A percentile compares a stretch with the other conserved stretches of the same genome.
phyloP scores from a whole-genome alignment of 306 rosid genomes.

The Acacia confusa region DNA sequence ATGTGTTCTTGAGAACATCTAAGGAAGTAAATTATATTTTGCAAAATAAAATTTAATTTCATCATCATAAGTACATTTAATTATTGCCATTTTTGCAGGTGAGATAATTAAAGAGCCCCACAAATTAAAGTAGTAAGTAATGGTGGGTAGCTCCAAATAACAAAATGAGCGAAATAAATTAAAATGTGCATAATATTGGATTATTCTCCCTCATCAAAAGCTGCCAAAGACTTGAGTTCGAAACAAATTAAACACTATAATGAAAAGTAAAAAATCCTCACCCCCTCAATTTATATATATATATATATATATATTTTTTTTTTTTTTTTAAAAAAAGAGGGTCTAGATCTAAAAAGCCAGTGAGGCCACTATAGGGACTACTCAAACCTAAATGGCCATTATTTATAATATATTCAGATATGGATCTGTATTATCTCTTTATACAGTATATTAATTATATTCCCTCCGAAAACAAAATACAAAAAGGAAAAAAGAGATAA shows the following conservation, averaged over 20 bases:
- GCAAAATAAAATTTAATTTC: background rate
- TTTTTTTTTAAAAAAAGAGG: background rate
- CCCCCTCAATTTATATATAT: background rate
- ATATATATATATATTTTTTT: too few species aligned
- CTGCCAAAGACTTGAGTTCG: slow-evolving; percentile 38
- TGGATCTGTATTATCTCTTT: slow-evolving; percentile 14
- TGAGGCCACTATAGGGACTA: slow-evolving; percentile 24
- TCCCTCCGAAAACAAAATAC: slow-evolving; percentile 1
- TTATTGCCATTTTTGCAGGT: background rate
- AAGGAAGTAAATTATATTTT: background rate
- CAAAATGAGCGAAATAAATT: slow-evolving; percentile 17
- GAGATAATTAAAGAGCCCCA: slow-evolving; percentile 5
- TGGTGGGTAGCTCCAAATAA: slow-evolving; percentile 21
- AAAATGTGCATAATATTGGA: background rate
- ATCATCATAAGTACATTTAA: background rate
- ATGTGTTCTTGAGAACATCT: background rate
- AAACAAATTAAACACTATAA: background rate
- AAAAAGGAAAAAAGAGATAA: background rate
- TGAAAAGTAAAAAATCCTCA: slow-evolving; percentile 28
- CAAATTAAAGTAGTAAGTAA: background rate
- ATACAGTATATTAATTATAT: background rate
- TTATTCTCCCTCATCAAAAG: slow-evolving; percentile 30
- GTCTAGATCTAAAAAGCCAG: slow-evolving; percentile 31
- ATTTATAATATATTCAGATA: background rate
- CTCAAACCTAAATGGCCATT: slow-evolving; percentile 21